A percentile compares a stretch with the other conserved stretches of the same genome.
phyloP scores from a whole-genome alignment of 192 early-diverging fungal genomes.

The Lobosporangium transversale region DNA sequence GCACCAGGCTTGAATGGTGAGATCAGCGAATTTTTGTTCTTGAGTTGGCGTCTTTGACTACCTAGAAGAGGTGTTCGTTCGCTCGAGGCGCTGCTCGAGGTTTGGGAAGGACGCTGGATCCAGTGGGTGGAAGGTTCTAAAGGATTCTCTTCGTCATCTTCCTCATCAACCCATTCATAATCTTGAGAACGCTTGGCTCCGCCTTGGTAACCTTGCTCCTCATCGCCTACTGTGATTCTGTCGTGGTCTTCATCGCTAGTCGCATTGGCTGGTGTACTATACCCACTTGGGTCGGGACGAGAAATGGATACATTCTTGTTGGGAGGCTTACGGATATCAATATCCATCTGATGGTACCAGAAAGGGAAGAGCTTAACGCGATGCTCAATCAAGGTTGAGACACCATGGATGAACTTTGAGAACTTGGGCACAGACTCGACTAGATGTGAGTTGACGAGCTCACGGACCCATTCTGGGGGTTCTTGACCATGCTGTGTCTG shows the following conservation, averaged over 20 bases:
- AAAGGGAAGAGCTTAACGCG: constrained; percentile 87
- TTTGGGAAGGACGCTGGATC: constrained; percentile 32
- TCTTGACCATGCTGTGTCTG: constrained; percentile 92
- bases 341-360: constrained; percentile 96
- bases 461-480: constrained; percentile 93
- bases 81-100: constrained; percentile 32
- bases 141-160: constrained; percentile 46
- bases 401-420: constrained; percentile 97
- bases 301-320: constrained; percentile 63
- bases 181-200: constrained; percentile 26
- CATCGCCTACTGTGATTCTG: constrained; percentile 26
- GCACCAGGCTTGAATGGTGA: constrained; percentile 51
- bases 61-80: constrained; percentile 48
- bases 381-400: constrained; percentile 84
- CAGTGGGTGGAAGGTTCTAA: constrained; percentile 41
- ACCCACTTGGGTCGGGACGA: constrained; percentile 58
- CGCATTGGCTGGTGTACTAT: constrained; percentile 53
- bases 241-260: constrained; percentile 49
- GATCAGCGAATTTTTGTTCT: constrained; percentile 42
- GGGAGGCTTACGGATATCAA: constrained; percentile 87
- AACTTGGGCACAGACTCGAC: constrained; percentile 97
- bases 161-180: constrained; percentile 36
- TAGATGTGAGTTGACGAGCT: constrained; percentile 89
- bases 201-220: constrained; percentile 29
- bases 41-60: constrained; percentile 8